These are phyloP conservation scores for Backusella parvicylindrica DNA, from an alignment of 192 early-diverging fungal genomes.

Conservation along the genomic window DNA sequence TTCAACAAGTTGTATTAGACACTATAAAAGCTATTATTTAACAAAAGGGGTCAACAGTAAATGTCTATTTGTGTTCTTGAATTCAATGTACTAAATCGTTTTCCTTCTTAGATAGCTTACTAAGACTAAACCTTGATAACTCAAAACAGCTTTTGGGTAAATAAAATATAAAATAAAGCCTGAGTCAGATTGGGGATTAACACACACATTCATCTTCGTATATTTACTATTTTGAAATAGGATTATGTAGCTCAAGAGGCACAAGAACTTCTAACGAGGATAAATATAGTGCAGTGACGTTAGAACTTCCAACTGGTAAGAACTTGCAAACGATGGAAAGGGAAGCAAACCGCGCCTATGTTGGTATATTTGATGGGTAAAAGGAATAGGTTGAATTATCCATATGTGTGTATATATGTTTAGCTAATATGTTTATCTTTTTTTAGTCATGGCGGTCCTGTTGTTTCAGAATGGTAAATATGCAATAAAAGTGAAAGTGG, in stretches of 20 bases:
- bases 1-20: not conserved
- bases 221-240: conserved; percentile 3
- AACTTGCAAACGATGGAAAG: conserved; percentile 9
- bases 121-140: conserved; percentile 44
- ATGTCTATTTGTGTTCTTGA: not conserved
- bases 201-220: not conserved
- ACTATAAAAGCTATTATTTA: conserved; percentile 26
- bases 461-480: conserved; percentile 35
- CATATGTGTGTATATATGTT: not conserved
- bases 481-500: not conserved
- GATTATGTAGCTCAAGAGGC: conserved; percentile 46
- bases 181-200: not conserved
- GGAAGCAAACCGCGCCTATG: conserved; percentile 36
- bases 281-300: conserved; percentile 41
- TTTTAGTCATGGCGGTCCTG: conserved; percentile 31
- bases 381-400: not conserved
- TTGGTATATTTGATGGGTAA: conserved; percentile 60
- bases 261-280: conserved; percentile 56
- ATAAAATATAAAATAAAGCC: no score
- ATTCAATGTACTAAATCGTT: not conserved
- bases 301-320: conserved; percentile 20
- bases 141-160: conserved; percentile 47
- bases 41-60: conserved; percentile 20
- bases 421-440: not conserved
- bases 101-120: conserved; percentile 2